phyloP scores from a whole-genome alignment of 208 protist species.

The Wallacemonas sp. region DNA sequence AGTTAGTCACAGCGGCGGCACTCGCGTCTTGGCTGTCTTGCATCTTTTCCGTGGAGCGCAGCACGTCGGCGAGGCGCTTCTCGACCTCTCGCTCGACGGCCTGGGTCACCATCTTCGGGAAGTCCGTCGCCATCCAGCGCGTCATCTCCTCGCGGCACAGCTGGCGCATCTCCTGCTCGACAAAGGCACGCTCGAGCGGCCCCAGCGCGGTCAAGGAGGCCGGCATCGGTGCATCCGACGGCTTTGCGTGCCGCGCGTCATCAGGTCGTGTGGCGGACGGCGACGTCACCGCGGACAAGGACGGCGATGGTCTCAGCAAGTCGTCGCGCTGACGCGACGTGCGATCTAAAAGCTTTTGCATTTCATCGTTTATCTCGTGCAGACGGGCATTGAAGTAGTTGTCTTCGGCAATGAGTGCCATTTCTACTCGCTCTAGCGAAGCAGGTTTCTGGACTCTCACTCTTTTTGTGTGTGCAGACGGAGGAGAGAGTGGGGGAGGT shows the following conservation, averaged over 20 bases:
- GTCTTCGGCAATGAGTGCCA: constrained; percentile 26
- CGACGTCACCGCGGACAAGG: not conserved
- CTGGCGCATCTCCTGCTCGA: constrained; percentile 32
- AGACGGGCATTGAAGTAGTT: constrained; percentile 60
- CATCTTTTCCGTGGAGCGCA: constrained; percentile 24
- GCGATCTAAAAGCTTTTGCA: constrained; percentile 64
- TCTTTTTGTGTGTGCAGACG: constrained; percentile 7
- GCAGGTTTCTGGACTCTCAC: not conserved
- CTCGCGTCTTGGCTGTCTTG: constrained; percentile 20
- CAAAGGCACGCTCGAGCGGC: constrained; percentile 15
- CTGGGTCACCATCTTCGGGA: constrained; percentile 26
- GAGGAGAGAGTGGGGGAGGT: too few species aligned
- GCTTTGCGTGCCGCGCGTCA: too few species aligned
- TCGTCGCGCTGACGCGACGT: constrained; percentile 46
- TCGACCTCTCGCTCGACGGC: constrained; percentile 42
- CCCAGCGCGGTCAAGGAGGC: not conserved
- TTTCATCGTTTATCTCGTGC: constrained; percentile 73
- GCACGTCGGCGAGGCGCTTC: constrained; percentile 25
- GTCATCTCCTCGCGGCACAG: constrained; percentile 26
- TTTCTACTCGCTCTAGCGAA: too few species aligned
- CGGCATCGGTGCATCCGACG: not conserved
- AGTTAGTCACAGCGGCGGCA: constrained; percentile 19
- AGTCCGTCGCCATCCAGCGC: constrained; percentile 27
- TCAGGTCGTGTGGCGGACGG: not conserved
- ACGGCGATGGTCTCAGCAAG: constrained; percentile 20